Conservation (phyloP, 2,329 filamentous ascomycete species). For the Colletotrichum spinosum region DNA sequence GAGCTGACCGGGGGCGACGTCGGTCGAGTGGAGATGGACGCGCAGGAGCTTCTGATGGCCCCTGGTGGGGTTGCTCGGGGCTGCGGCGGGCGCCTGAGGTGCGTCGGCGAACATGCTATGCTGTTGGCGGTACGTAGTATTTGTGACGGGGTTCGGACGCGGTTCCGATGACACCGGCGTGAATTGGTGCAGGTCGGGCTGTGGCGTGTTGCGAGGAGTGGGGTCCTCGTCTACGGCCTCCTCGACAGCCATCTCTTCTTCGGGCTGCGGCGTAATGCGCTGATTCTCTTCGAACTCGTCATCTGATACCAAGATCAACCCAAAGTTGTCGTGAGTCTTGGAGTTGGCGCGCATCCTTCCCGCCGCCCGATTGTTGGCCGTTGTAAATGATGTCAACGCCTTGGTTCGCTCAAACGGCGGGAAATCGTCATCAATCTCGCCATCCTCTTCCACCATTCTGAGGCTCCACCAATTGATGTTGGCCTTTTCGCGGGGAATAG, state of each 20-base stretch:
- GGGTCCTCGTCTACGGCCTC: slow-evolving; percentile 54
- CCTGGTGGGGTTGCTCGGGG: slow-evolving; percentile 56
- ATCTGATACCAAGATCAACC: slow-evolving; percentile 77
- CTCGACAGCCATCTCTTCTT: slow-evolving; percentile 50
- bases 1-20: slow-evolving; percentile 78
- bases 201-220: slow-evolving; percentile 61
- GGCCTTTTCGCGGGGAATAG: slow-evolving; percentile 72
- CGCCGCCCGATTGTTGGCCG: slow-evolving; percentile 78
- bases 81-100: slow-evolving; percentile 60
- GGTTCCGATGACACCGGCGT: slow-evolving; percentile 48
- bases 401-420: slow-evolving; percentile 81
- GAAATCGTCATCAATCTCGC: slow-evolving; percentile 88
- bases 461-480: slow-evolving; percentile 87
- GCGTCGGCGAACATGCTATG: slow-evolving; percentile 66
- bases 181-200: slow-evolving; percentile 48
- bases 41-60: slow-evolving; percentile 78
- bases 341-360: slow-evolving; percentile 74
- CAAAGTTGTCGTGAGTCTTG: slow-evolving; percentile 86
- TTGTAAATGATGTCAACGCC: slow-evolving; percentile 81
- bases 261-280: slow-evolving; percentile 72
- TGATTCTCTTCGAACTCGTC: slow-evolving; percentile 78
- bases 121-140: slow-evolving; percentile 68
- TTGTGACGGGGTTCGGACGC: slow-evolving; percentile 70
- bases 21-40: slow-evolving; percentile 77
- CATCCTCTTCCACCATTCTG: slow-evolving; percentile 86